Evolutionary conservation across 495 filamentous ascomycete species (phyloP), one percentile per base, ranked within the genome.

Genomic region (Cercophora scortea): DNA sequence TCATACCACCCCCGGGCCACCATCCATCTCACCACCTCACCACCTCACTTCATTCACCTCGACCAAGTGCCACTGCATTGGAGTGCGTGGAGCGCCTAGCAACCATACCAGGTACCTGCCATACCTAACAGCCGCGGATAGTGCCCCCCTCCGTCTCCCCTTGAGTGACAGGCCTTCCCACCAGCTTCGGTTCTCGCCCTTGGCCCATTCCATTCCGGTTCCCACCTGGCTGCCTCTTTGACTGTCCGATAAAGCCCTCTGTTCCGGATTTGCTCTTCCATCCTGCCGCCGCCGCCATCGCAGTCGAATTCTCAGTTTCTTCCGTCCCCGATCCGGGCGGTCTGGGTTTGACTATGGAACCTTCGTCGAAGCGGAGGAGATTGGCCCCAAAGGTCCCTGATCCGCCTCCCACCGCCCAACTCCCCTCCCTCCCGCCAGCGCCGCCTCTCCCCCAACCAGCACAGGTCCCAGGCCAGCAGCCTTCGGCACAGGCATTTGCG

Each of bases 321-420:
- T 36, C 1, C 36, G 38, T 15, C n/a, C 7, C n/a, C 38, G 38
- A 25, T 25, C 25, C 25, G 25, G 25, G 25, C 25, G 25, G 25
- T 25, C 25, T 25, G 25, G 25, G 25, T 25, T 25, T 25, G 34
- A 33, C 53, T 46, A 70, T 70, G 67, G 66, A 70, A 47, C 67
- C 67, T 16, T 64, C 62, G 17, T 59, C 64, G 32, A 70, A 69
- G 42, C 64, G 67, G 42, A 61, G 66, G 58, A 61, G 64, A 55
- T 55, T 70, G 55, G 67, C 67, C 19, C 67, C 67, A 17, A 70
- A 70, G 47, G 61, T 67, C 32, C 56, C 62, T 39, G 64, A 68
- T 25, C 54, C 56, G 41, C 55, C 58, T 17, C 25, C 52, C 25
- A 51, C 61, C 43, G 54, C 59, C 15, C 35, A 52, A 19, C 40